These are phyloP conservation scores for Myxozyma mucilagina DNA, from an alignment of 805 yeast genomes.

Conservation along the genomic window DNA sequence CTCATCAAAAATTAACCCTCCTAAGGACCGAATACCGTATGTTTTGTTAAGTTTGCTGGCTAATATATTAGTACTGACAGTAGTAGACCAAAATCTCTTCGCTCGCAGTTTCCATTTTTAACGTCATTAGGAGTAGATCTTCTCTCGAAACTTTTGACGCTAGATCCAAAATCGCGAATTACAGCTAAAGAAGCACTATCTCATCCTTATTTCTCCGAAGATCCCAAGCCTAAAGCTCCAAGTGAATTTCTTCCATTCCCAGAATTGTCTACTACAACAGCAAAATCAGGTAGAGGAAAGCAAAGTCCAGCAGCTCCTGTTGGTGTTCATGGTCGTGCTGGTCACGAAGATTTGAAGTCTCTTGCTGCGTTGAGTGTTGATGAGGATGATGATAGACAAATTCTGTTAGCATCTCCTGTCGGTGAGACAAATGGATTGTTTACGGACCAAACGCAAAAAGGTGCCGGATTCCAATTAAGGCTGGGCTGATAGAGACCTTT, in stretches of 20 bases:
- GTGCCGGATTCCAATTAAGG: slow-evolving; percentile 25
- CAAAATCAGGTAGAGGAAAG: not conserved
- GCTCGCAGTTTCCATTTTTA: slow-evolving; percentile 24
- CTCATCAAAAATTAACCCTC: slow-evolving; percentile 44
- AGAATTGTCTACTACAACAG: slow-evolving; percentile 13
- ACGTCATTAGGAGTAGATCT: slow-evolving; percentile 38
- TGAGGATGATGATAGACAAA: slow-evolving; percentile 1
- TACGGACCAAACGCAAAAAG: slow-evolving; percentile 9
- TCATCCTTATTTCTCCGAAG: slow-evolving; percentile 47
- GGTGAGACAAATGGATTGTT: slow-evolving; percentile 13
- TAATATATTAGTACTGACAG: not conserved
- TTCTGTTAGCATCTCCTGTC: slow-evolving; percentile 9
- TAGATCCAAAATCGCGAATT: slow-evolving; percentile 48
- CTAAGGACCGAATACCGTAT: slow-evolving; percentile 36
- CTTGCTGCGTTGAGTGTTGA: not conserved
- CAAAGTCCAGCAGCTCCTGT: slow-evolving; percentile 22
- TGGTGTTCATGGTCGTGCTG: slow-evolving; percentile 15
- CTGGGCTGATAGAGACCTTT: not conserved
- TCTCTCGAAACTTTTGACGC: slow-evolving; percentile 43
- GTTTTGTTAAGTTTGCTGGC: slow-evolving; percentile 4
- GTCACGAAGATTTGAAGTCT: not conserved
- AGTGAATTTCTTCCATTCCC: slow-evolving; percentile 37
- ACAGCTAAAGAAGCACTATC: slow-evolving; percentile 50
- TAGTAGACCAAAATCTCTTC: slow-evolving; percentile 2
- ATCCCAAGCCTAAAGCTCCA: slow-evolving; percentile 45